These are phyloP conservation scores for Kazachstania taianensis DNA, from an alignment of 805 yeast genomes.

Conservation along the genomic window DNA sequence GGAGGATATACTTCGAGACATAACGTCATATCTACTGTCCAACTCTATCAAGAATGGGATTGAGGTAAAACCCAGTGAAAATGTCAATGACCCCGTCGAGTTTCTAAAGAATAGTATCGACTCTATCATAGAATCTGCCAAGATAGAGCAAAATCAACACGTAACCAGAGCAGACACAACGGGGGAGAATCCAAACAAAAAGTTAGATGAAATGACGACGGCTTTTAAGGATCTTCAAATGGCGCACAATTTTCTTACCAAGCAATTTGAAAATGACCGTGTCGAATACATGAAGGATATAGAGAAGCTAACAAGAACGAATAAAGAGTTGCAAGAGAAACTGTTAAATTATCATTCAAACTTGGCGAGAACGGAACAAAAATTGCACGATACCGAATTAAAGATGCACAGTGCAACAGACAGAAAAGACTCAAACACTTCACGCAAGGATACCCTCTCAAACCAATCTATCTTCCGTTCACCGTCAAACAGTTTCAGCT, in stretches of 20 bases:
- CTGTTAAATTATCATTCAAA: constrained; percentile 32
- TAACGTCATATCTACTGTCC: constrained; percentile 25
- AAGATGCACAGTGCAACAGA: not conserved
- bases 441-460: not conserved
- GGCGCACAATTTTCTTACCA: constrained; percentile 58
- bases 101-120: constrained; percentile 26
- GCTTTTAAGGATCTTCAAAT: constrained; percentile 61
- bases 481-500: not conserved
- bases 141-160: not conserved
- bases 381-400: not conserved
- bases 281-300: constrained; percentile 43
- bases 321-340: constrained; percentile 41
- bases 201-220: constrained; percentile 33
- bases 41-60: constrained; percentile 23
- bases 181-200: not conserved
- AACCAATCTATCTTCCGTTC: not conserved
- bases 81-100: constrained; percentile 15
- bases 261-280: constrained; percentile 59
- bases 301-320: constrained; percentile 44
- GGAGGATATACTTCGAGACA: constrained; percentile 14
- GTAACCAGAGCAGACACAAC: not conserved
- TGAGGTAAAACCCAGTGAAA: constrained; percentile 17
- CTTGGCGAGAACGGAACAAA: constrained; percentile 23
- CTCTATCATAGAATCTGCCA: constrained; percentile 12
- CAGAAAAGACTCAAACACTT: not conserved